Base-by-base conservation (phyloP, 805 yeast genomes). In the Suhomyces xylopsoci region DNA sequence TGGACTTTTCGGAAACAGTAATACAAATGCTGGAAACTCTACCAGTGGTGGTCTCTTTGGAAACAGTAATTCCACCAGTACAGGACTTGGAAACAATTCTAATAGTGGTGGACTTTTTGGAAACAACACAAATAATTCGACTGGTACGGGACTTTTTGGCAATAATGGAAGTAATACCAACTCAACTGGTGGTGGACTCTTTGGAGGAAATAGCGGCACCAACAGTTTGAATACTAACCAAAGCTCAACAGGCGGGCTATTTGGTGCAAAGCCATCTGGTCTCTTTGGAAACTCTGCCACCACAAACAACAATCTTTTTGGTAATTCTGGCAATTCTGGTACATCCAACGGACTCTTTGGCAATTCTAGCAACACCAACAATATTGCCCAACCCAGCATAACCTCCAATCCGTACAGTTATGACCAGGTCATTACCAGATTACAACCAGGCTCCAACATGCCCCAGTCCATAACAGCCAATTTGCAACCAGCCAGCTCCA, bases 381-480 rank as follows among this genome's bases (percentile, higher is more conserved):
- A 38, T 38, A 5, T 22, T 7, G 49, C 17, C 9, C 54, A 49
- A 19, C 26, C 34, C 46, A 45, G 45, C 32, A 20, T 53, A 19
- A 44, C n/a, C 26, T 14, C 53, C 8, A 66, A 71, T 50, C 74
- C 76, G 2, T 72, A 72, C 55, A 67, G 64, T 40, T 65, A 65
- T 24, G 62, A 63, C 43, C 55, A 58, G 46, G 63, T 66, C 9
- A 58, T 71, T 12, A 45, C 63, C 6, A 55, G 58, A 34, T 59
- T 67, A 14, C 61, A 58, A 45, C 56, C 54, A 12, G 54, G 62
- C 4, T 55, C 56, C 15, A 51, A 51, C 28, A 69, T 72, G 71
- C 77, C 77, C 0, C 60, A 59, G 41, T 69, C 76, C 14, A 64
- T 71, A 14, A 71, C 76, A 0, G 68, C 62, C 22, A 56, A 57